Evolutionary conservation across 768 basidiomycete genomes (phyloP), one percentile per base, ranked within the genome.

Genomic region (Tulasnella calospora): DNA sequence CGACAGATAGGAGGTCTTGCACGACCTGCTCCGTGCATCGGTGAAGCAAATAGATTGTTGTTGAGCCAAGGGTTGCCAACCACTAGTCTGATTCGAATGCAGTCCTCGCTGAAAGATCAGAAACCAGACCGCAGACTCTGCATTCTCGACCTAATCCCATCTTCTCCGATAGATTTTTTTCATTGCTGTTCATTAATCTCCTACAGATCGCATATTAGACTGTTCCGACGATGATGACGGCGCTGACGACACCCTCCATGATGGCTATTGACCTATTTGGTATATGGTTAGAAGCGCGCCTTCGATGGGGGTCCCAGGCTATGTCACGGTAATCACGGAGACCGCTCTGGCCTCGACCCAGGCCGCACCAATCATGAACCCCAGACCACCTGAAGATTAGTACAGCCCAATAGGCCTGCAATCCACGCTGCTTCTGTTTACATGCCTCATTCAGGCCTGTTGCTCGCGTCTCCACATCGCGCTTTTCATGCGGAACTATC

Each of bases 331-430:
- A 35, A 67, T 30, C 30, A 67, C 61, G 61, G 61, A 67, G 61
- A 67, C 61, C 61, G 61, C 61, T 67, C 61, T 67, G 61, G 61
- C 61, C 61, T 67, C 33, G 61, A 67, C 30, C 61, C 61, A 67
- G 61, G 61, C 61, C 61, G 61, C 61, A 67, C 61, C 61, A 67
- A 67, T 67, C 61, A 67, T 27, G 61, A 33, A 67, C 61, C 61
- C 61, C n/a, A 67, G 15, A 35, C 61, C 61, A 27, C 61, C 27
- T 67, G 61, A 67, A 35, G 61, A 67, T 12, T 35, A 67, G 61
- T 27, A 67, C 61, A 67, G 61, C 61, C 61, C 61, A 67, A 67
- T n/a, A 67, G 61, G 61, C 61, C 61, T 67, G 33, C 61, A 19
- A 30, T 67, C 61, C 61, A 67, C 27, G 30, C 30, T 67, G 61